These are phyloP conservation scores for Nicotiana rustica DNA, from an alignment of 305 asterid genomes.

Conservation along the genomic window DNA sequence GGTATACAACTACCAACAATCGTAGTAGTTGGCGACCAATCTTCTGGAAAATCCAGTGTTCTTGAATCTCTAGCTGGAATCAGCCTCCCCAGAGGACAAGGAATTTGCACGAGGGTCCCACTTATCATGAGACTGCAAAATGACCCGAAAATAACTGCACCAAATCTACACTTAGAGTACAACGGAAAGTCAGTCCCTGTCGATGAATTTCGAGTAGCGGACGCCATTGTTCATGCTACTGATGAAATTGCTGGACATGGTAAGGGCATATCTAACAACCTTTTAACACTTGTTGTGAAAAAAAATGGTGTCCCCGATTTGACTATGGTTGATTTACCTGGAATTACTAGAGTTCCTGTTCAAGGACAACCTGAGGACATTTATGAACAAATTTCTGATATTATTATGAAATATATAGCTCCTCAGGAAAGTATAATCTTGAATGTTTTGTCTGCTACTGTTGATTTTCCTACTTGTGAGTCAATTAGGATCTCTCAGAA, in stretches of 20 bases:
- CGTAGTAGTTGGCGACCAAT: conserved; percentile 44
- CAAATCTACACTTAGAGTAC: conserved; percentile 28
- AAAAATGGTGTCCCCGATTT: conserved; percentile 36
- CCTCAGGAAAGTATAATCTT: conserved; percentile 56
- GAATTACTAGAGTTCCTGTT: conserved; percentile 59
- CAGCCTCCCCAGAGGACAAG: conserved; percentile 43
- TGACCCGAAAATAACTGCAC: conserved; percentile 2
- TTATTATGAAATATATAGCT: conserved; percentile 48
- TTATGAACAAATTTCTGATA: conserved; percentile 53
- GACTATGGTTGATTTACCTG: conserved; percentile 62
- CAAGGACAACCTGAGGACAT: conserved; percentile 59
- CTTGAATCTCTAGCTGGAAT: conserved; percentile 42
- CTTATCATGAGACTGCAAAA: conserved; percentile 38
- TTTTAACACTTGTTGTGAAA: conserved; percentile 31
- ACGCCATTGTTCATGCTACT: conserved; percentile 34
- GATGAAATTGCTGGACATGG: conserved; percentile 41
- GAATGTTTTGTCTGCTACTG: conserved; percentile 53
- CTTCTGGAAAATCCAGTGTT: conserved; percentile 41
- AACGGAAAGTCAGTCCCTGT: background rate
- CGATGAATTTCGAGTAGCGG: conserved; percentile 12
- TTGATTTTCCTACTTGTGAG: conserved; percentile 59
- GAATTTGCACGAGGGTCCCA: conserved; percentile 42
- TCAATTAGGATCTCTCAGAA: conserved; percentile 55
- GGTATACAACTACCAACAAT: conserved; percentile 40
- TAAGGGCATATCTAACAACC: conserved; percentile 26